Base-by-base conservation (phyloP, 805 yeast species). In the Wickerhamiella vanderwaltii region DNA sequence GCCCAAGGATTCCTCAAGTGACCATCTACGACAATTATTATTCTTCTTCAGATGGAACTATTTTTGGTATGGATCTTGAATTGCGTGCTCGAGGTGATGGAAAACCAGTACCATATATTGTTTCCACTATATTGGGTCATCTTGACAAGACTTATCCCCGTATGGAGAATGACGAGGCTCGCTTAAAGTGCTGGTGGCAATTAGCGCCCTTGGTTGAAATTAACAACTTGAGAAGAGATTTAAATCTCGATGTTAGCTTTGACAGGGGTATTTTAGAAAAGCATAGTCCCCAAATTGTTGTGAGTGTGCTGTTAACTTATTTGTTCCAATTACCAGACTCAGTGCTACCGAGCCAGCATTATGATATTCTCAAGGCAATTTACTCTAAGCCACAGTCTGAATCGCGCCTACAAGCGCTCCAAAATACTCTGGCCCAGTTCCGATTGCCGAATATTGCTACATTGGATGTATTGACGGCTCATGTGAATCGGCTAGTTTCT, bases 271-370 rank as follows among this genome's bases (percentile, higher is more conserved):
- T 61, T 13, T 53, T 63, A 36, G 45, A 56, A 1, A 57, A 65
- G 7, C 61, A 63, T 40, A 61, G 62, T 29, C 79, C 85, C 1
- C 69, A 75, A 36, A 68, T 74, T 0, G 71, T 80, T 7, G 79
- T 86, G 4, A 73, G 78, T 51, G 75, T 75, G 3, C 66, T 84
- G 49, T 79, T 81, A 55, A 66, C 83, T 26, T 84, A 80, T 59
- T 62, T 84, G 22, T 63, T 83, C 55, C 94, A 85, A 56, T 66
- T 84, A 35, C 94, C 94, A 0, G 84, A 77, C 47, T 77, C 91
- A 2, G 57, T 84, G 31, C 69, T 85, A 4, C 76, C 88, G 1
- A 64, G 69, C 43, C 72, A 71, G 35, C 64, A 72, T 46, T 79
- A 77, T 54, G 91, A 81, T 49, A 62, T 79, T 29, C 66, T 84